Percentiles rank a stretch among this genome's conserved stretches.
Conservation (phyloP, 352 stramenopile genomes). For the Phytophthora citricola region DNA sequence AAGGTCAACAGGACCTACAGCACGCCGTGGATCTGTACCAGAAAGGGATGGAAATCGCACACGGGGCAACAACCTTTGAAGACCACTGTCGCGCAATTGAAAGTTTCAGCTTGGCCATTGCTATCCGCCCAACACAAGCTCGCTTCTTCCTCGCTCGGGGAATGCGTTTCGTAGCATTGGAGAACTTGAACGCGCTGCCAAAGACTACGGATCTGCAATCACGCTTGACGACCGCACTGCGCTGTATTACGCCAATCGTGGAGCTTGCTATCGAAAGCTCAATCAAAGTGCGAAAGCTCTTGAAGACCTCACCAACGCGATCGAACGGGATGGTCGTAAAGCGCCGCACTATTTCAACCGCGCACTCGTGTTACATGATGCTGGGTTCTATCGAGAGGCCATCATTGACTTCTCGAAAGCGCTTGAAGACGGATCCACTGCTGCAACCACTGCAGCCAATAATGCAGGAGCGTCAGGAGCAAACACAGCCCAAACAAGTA, state of each 20-base stretch:
- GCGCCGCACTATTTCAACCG: conserved; percentile 81
- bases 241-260: conserved; percentile 79
- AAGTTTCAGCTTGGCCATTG: conserved; percentile 77
- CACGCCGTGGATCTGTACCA: conserved; percentile 82
- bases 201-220: conserved; percentile 69
- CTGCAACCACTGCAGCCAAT: conserved; percentile 7
- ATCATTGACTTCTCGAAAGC: conserved; percentile 77
- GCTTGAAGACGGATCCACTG: conserved; percentile 68
- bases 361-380: conserved; percentile 72
- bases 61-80: conserved; percentile 58
- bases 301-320: conserved; percentile 71
- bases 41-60: conserved; percentile 73
- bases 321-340: conserved; percentile 79
- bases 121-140: conserved; percentile 68
- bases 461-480: conserved; percentile 6
- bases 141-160: conserved; percentile 75
- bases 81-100: conserved; percentile 82
- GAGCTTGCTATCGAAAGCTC: conserved; percentile 78
- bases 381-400: conserved; percentile 68
- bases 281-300: conserved; percentile 61
- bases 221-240: conserved; percentile 68
- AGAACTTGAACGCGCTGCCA: conserved; percentile 66
- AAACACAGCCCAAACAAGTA: neutral
- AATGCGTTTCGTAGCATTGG: conserved; percentile 80
- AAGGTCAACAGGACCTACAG: conserved; percentile 74